Conservation (phyloP, 306 rosid species). For the Lathyrus tuberosus region DNA sequence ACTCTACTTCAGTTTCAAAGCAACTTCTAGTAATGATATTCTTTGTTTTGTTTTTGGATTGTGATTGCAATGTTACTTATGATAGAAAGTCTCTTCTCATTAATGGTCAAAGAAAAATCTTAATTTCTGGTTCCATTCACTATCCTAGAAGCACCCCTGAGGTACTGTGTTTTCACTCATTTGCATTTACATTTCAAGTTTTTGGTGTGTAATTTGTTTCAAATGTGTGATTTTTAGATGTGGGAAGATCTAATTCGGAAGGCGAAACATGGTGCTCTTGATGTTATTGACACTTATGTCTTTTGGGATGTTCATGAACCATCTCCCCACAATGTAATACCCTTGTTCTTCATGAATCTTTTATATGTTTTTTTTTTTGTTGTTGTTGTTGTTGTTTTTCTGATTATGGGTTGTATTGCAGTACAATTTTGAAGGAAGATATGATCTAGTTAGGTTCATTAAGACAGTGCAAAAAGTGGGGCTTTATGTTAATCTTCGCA, state of each 20-base stretch:
- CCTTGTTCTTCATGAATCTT: slow-evolving; percentile 33
- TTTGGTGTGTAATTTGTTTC: slow-evolving; percentile 28
- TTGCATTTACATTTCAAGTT: not conserved
- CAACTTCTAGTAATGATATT: slow-evolving; percentile 30
- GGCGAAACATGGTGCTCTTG: slow-evolving; percentile 93
- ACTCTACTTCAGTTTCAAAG: slow-evolving; percentile 57
- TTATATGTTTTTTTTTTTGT: not conserved
- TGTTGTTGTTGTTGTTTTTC: slow-evolving; percentile 27
- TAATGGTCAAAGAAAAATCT: slow-evolving; percentile 82
- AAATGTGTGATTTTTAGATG: slow-evolving; percentile 65
- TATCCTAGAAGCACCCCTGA: slow-evolving; percentile 97
- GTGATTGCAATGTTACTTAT: slow-evolving; percentile 65
- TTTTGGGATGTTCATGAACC: slow-evolving; percentile 98
- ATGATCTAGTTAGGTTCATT: slow-evolving; percentile 84
- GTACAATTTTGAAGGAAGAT: slow-evolving; percentile 93
- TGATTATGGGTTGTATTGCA: slow-evolving; percentile 50
- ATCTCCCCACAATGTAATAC: slow-evolving; percentile 82
- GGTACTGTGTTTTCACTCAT: slow-evolving; percentile 37
- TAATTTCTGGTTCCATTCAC: slow-evolving; percentile 95
- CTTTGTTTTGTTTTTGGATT: slow-evolving; percentile 46
- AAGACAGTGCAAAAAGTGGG: slow-evolving; percentile 88
- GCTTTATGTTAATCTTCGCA: slow-evolving; percentile 90
- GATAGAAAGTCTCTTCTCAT: slow-evolving; percentile 84
- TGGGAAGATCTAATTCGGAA: slow-evolving; percentile 93
- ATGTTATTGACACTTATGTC: slow-evolving; percentile 88